A percentile compares a stretch with the other conserved stretches of the same genome.
Conservation (phyloP, 164 flowering plant species). For the Chloranthus sessilifolius region DNA sequence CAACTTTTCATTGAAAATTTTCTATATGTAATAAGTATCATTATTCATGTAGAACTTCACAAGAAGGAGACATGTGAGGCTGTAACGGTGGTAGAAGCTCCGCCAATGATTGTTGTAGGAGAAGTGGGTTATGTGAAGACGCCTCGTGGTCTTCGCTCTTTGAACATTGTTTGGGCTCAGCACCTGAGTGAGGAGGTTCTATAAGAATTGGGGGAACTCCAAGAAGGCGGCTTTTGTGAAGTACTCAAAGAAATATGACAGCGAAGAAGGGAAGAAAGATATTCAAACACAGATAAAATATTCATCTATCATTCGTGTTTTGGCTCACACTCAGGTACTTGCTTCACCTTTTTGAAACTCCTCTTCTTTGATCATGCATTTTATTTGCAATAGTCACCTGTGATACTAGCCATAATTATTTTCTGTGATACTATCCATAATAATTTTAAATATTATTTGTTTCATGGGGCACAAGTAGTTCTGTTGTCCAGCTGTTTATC, state of each 20-base stretch:
- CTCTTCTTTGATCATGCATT: no score
- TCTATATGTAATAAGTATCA: no score
- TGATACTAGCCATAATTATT: no score
- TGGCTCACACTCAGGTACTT: constrained; percentile 77
- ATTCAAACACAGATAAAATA: constrained; percentile 54
- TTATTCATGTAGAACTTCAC: constrained; percentile 57
- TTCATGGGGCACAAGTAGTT: no score
- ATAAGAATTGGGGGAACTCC: constrained; percentile 67
- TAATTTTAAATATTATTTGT: no score
- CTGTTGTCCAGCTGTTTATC: no score
- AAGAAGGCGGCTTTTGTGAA: constrained; percentile 68
- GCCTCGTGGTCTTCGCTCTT: constrained; percentile 50
- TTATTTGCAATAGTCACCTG: no score
- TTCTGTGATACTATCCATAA: no score
- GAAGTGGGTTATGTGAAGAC: constrained; percentile 62
- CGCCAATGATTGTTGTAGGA: constrained; percentile 65
- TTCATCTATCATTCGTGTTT: constrained; percentile 52
- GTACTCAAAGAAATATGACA: constrained; percentile 55
- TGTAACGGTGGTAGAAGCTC: constrained; percentile 64
- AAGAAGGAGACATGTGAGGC: constrained; percentile 80
- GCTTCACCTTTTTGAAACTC: no score
- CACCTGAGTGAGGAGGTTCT: constrained; percentile 73
- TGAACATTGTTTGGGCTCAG: constrained; percentile 69
- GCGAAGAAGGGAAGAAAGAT: constrained; percentile 56
- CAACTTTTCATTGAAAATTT: no score